Evolutionary conservation across 345 rosid species (phyloP), one percentile per base, ranked within the genome.

Genomic region (Alliaria petiolata): DNA sequence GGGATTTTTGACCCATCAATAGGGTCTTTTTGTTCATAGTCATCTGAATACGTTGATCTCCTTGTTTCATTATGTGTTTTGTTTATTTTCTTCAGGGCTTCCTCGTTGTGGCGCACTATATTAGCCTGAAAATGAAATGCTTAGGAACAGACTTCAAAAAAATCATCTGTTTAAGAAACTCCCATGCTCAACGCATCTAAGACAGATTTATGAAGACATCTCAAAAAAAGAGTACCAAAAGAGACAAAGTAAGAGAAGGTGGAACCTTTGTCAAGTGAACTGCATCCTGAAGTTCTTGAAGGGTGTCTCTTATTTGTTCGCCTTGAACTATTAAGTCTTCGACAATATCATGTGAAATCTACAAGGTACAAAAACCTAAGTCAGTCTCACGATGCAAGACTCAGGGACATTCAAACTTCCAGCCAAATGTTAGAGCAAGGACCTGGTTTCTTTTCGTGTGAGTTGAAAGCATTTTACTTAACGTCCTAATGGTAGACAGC

Each of bases 211-310:
- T 44, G 4, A 72, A 54, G 55, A 44, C 25, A 22, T 22, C 1
- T 22, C 25, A 22, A 22, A 22, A 22, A 22, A 22, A 22, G 25
- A 22, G 35, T 20, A 57, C 35, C 26, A 54, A 69, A 76, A 58
- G 45, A 60, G 52, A 17, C 60, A 53, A 39, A 14, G 45, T 46
- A 59, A 44, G 54, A 62, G 26, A 54, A 43, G 52, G 22, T 15
- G 58, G 28, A 72, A 79, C 98, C 97, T 90, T 90, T 65, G 97
- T 93, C 80, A 89, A 78, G 49, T 79, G 78, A 79, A 89, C 97
- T 67, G 92, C 97, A 81, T 89, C 89, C 79, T 93, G 97, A 67
- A 93, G 97, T 74, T 89, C 92, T 79, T 85, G 85, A 75, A 93
- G 89, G 19, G 96, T 85, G 47, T 83, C 88, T 68, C 76, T 82